Conservation (phyloP, 1,284 basidiomycete species). For the Xanthoconium separans region DNA sequence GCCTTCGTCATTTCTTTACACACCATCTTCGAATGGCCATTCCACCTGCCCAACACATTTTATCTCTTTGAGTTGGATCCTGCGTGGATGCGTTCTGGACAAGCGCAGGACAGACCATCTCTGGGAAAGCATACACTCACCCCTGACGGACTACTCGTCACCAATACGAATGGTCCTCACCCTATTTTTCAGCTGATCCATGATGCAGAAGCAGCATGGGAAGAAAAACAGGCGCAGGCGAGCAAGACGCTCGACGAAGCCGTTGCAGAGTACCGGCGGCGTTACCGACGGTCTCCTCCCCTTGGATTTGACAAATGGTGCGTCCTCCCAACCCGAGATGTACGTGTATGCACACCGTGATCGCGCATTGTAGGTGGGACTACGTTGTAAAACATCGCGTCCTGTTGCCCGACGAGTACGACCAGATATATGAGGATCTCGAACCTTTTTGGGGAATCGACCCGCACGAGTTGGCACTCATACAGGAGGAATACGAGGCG, state of each 20-base stretch:
- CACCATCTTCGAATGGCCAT: neutral
- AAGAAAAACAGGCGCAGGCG: constrained; percentile 39
- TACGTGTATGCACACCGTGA: neutral
- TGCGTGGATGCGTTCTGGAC: neutral
- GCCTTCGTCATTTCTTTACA: neutral
- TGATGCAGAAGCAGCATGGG: constrained; percentile 42
- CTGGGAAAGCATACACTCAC: constrained; percentile 25
- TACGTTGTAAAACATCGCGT: constrained; percentile 56
- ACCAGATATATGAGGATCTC: constrained; percentile 52
- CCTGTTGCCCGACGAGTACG: constrained; percentile 59
- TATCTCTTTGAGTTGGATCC: neutral
- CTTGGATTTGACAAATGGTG: constrained; percentile 60
- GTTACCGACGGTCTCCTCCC: constrained; percentile 50
- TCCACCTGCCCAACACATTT: neutral
- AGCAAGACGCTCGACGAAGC: constrained; percentile 46
- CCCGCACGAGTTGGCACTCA: constrained; percentile 41
- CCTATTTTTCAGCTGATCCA: constrained; percentile 46
- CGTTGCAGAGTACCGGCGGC: constrained; percentile 44
- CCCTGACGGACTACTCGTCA: constrained; percentile 32
- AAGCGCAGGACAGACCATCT: neutral
- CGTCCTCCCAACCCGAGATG: neutral
- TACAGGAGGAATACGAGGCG: constrained; percentile 40
- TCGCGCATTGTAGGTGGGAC: constrained; percentile 43
- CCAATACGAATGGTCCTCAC: constrained; percentile 36
- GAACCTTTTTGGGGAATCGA: constrained; percentile 56